phyloP scores from a whole-genome alignment of 2,329 filamentous ascomycete species.

The Paraphoma sp. region DNA sequence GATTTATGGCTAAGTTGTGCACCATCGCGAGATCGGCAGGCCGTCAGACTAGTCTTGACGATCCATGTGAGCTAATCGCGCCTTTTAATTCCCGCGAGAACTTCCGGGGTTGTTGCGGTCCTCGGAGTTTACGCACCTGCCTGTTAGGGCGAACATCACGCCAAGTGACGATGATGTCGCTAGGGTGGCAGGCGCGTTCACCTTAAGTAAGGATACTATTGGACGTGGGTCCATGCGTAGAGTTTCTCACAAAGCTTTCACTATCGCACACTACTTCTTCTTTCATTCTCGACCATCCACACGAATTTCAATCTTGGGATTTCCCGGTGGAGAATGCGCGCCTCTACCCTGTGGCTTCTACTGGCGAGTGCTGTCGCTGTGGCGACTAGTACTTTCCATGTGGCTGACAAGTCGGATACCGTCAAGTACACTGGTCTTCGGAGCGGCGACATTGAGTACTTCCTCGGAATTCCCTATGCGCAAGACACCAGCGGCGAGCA shows the following conservation, averaged over 20 bases:
- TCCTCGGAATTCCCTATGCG: slow-evolving; percentile 57
- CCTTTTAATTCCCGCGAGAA: neutral
- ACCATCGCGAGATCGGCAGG: neutral
- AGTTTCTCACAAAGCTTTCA: too few relatives aligned
- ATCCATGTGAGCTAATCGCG: neutral
- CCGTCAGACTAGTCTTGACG: neutral
- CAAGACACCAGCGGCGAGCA: slow-evolving; percentile 55
- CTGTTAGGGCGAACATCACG: neutral
- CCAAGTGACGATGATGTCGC: neutral
- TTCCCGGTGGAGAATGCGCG: neutral
- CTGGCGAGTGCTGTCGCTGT: slow-evolving; percentile 11
- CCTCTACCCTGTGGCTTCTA: neutral
- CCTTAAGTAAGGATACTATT: neutral
- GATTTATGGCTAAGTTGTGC: neutral
- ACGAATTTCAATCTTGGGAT: neutral
- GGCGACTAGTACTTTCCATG: slow-evolving; percentile 3
- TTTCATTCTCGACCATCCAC: too few relatives aligned
- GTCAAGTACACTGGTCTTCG: slow-evolving; percentile 54
- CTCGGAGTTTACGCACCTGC: slow-evolving; percentile 2
- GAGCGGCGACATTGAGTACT: slow-evolving; percentile 56
- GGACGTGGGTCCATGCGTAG: too few relatives aligned
- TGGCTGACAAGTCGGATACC: slow-evolving; percentile 12
- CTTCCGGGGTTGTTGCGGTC: neutral
- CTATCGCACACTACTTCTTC: too few relatives aligned
- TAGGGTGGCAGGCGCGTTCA: neutral